Evolutionary conservation across 495 filamentous ascomycete genomes (phyloP), one percentile per base, ranked within the genome.

Genomic region (Pyrenula aspistea): DNA sequence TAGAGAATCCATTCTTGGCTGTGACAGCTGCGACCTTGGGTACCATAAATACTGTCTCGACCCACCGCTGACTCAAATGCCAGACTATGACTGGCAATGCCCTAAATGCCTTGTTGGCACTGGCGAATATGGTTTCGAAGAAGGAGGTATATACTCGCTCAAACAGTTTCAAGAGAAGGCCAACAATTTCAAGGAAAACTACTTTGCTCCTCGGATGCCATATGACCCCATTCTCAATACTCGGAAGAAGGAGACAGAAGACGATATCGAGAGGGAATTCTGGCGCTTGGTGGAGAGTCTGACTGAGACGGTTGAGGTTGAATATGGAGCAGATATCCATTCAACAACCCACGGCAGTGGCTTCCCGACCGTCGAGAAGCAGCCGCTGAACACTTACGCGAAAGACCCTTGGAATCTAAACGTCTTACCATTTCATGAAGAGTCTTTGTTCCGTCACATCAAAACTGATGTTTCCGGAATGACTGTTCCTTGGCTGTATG

Each of bases 381-480:
- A 95, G 59, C 92, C 94, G 10, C 77, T 85, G 54, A 84, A 96
- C 69, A 77, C 84, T 0, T 94, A 95, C 68, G 83, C 92, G 0
- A 83, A 80, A 0, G 89, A 97, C 72, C 85, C 89, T 1, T 99
- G 93, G 93, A 99, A 99, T 63, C 75, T 99, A 57, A 99, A 95
- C 66, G 84, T 94, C 19, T 77, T 99, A 59, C 93, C 93, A 0
- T 79, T 96, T 55, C 84, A 96, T 65, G 82, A 86, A 0, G 91
- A 96, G 49, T 96, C 92, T 3, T 77, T 99, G 10, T 97, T 97
- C 71, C 81, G 91, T 54, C 88, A 99, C 66, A 96, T 97, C 76
- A 97, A 97, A 66, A 87, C 91, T 0, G 93, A 99, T 68, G 91
- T 99, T 57, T 96, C 93, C n/a, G 93, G 93, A 31, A 99, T 99